A percentile compares a stretch with the other conserved stretches of the same genome.
Evolutionary conservation across 495 filamentous ascomycete species (phyloP).

Genomic region (Hypoxylon crocopeplum): DNA sequence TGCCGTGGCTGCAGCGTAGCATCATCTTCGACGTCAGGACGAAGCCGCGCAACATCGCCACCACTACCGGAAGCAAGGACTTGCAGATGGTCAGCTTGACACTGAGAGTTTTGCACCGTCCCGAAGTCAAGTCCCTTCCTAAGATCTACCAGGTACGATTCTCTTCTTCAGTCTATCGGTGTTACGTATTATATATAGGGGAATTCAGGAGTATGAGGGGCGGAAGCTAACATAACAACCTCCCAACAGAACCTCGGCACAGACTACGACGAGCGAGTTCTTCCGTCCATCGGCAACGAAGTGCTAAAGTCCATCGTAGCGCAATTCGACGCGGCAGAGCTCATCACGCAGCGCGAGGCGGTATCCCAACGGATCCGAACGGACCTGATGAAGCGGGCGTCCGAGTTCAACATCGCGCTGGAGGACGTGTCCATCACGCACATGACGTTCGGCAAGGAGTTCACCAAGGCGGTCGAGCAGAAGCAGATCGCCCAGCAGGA

Average conservation of each 20-base stretch:
- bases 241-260: conserved; percentile 73
- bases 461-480: conserved; percentile 98
- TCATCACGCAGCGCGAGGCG: conserved; percentile 98
- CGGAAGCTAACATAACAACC: conserved; percentile 16
- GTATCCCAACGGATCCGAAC: conserved; percentile 94
- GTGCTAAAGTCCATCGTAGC: conserved; percentile 99
- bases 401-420: conserved; percentile 98
- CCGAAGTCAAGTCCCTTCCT: conserved; percentile 88
- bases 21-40: conserved; percentile 98
- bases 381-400: conserved; percentile 93
- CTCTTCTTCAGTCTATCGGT: background rate
- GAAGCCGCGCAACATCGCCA: conserved; percentile 94
- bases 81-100: conserved; percentile 99
- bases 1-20: conserved; percentile 94
- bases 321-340: conserved; percentile 98
- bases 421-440: conserved; percentile 99
- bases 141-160: conserved; percentile 94
- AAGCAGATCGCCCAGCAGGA: conserved; percentile 99
- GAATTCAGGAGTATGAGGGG: background rate
- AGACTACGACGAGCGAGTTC: conserved; percentile 99
- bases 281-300: conserved; percentile 99
- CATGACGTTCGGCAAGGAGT: conserved; percentile 99
- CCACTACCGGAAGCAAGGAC: conserved; percentile 99
- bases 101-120: conserved; percentile 90
- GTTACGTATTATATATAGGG: background rate